Evolutionary conservation across 352 stramenopile species (phyloP).

Genomic region (Phytopythium chamaehyphon): DNA sequence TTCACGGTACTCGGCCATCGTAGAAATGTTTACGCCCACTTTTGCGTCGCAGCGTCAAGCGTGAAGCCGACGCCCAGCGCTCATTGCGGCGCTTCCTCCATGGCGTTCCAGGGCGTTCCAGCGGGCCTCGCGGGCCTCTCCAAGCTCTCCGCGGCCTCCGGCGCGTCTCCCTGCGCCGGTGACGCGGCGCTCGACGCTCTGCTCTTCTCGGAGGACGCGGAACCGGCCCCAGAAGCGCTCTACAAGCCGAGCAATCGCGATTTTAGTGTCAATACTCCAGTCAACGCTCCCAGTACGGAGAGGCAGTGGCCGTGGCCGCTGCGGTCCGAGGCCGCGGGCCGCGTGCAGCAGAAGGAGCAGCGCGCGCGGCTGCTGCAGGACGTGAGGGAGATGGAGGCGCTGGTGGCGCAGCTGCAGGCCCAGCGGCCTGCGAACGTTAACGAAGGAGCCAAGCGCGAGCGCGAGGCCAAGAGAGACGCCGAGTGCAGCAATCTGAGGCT

Average conservation of each 20-base stretch:
- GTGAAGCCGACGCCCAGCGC: too few species aligned
- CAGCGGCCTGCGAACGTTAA: background rate
- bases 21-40: too few species aligned
- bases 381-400: slow-evolving; percentile 2
- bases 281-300: background rate
- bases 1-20: too few species aligned
- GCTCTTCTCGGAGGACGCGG: slow-evolving; percentile 3
- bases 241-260: background rate
- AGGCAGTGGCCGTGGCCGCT: slow-evolving; percentile 7
- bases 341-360: slow-evolving; percentile 7
- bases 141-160: too few species aligned
- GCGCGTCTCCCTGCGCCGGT: background rate
- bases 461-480: slow-evolving; percentile 4
- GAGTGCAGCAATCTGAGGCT: slow-evolving; percentile 6
- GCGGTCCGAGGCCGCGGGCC: background rate
- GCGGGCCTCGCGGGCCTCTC: too few species aligned
- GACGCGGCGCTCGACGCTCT: slow-evolving; percentile 1
- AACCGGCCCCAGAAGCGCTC: background rate
- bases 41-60: too few species aligned
- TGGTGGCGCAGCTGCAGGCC: slow-evolving; percentile 1
- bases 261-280: background rate
- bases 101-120: too few species aligned
- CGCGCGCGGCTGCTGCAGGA: slow-evolving; percentile 3
- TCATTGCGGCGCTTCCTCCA: too few species aligned
- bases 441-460: background rate